phyloP scores from a whole-genome alignment of 2,329 filamentous ascomycete species.

The Claviceps arundinis region DNA sequence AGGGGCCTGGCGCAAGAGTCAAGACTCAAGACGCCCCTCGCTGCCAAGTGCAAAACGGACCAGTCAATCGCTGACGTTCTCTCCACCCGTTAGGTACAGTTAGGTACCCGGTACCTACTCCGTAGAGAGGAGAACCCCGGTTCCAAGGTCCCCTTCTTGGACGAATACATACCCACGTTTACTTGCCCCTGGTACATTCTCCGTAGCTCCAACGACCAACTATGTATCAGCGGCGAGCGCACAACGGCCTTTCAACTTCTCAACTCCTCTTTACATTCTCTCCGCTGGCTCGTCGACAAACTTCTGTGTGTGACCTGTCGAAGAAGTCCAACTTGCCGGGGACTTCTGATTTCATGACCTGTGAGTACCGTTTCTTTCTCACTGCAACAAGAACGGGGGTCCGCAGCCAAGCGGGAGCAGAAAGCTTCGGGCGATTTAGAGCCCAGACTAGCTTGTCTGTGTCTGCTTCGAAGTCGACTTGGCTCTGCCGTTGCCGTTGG shows the following conservation, averaged over 20 bases:
- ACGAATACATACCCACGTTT: too few species aligned
- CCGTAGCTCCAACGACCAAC: too few species aligned
- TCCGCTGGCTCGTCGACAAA: neutral
- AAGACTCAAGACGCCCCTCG: too few species aligned
- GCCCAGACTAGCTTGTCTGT: neutral
- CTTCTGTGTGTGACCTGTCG: neutral
- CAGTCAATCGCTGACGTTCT: too few species aligned
- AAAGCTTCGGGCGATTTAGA: neutral
- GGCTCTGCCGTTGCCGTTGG: neutral
- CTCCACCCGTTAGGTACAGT: too few species aligned
- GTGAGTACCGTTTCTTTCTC: constrained; percentile 3
- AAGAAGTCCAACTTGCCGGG: neutral
- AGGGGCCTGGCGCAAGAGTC: too few species aligned
- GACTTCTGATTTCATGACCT: neutral
- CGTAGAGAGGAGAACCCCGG: too few species aligned
- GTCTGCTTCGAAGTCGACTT: neutral
- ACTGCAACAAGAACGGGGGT: neutral
- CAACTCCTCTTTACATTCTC: neutral
- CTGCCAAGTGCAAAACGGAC: too few species aligned
- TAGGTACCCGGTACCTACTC: too few species aligned
- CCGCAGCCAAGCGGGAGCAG: neutral
- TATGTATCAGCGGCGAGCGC: too few species aligned
- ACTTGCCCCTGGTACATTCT: too few species aligned
- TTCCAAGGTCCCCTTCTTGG: too few species aligned
- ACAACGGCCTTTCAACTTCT: neutral